Base-by-base conservation (phyloP, 2,329 filamentous ascomycete genomes). In the Mycocentrospora acerina region DNA sequence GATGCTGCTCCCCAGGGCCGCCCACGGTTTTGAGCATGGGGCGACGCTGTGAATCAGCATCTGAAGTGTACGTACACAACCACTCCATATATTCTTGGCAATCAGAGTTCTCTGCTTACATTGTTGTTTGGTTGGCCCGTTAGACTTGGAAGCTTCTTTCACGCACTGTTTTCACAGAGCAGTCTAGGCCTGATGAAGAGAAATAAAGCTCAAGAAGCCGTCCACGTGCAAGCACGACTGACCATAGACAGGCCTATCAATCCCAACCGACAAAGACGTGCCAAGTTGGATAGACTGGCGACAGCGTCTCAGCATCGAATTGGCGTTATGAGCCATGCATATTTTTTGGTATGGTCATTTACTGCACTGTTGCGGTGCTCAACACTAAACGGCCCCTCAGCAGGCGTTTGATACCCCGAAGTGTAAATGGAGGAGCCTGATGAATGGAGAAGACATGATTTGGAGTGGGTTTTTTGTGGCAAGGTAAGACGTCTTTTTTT, bases 351-450 rank as follows among this genome's bases (percentile, higher is more conserved):
- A 62, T 53, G 57, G 43, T 40, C 28, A 40, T 42, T 40, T 36
- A 29, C 19, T 43, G 32, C 25, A 37, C 32, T 29, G 24, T 34
- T 8, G 25, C 37, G 49, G 36, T 37, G 38, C 35, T 35, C 35
- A 13, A 39, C 32, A 47, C 55, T 59, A 58, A 58, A 46, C 48
- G 37, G 42, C 33, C 40, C 28, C 48, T 50, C 43, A 41, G 48
- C 35, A 53, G 57, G 55, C 57, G 53, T 54, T 50, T 29, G 43
- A 60, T 59, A 62, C 57, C 51, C 57, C 9, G 9, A 22, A 6
- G 5, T 22, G 19, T 22, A 22, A 6, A 24, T 37, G 39, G 18
- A 30, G 31, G 28, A 16, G 15, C 24, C 30, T 26, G 16, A 24
- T 22, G 24, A 17, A 15, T 14, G 13, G 15, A 16, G 10, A 29